phyloP scores from a whole-genome alignment of 2,329 filamentous ascomycete genomes.

The Pleoardoris graminearum region DNA sequence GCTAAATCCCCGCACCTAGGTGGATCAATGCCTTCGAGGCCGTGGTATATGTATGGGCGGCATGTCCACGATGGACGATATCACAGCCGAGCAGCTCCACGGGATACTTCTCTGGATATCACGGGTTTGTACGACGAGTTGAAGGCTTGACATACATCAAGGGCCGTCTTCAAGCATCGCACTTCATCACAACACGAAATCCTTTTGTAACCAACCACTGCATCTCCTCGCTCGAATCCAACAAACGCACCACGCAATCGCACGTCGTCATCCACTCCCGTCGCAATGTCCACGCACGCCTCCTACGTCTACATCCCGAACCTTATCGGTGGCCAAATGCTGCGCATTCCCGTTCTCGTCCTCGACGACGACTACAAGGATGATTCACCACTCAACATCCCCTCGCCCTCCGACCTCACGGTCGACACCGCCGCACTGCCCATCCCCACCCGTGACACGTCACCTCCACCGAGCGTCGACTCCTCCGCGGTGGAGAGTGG shows the following conservation, averaged over 20 bases:
- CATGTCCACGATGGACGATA: not conserved
- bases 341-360: constrained; percentile 34
- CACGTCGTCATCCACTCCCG: not conserved
- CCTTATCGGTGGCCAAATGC: constrained; percentile 44
- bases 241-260: constrained; percentile 3
- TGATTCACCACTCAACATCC: constrained; percentile 16
- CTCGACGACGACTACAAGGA: constrained; percentile 29
- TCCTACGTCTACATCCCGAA: constrained; percentile 46
- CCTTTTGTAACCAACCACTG: not conserved
- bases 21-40: not conserved
- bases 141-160: no score
- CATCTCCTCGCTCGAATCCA: not conserved
- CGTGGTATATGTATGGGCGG: not conserved
- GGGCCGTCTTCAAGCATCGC: not conserved
- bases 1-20: not conserved
- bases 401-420: constrained; percentile 18
- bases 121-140: no score
- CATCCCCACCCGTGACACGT: constrained; percentile 23
- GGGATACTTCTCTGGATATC: not conserved
- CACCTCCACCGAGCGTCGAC: constrained; percentile 32
- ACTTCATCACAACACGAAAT: not conserved
- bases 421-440: constrained; percentile 14
- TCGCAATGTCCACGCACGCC: constrained; percentile 33
- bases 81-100: not conserved
- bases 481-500: constrained; percentile 17